Conservation (phyloP, 345 rosid genomes). For the Hypericum perforatum region DNA sequence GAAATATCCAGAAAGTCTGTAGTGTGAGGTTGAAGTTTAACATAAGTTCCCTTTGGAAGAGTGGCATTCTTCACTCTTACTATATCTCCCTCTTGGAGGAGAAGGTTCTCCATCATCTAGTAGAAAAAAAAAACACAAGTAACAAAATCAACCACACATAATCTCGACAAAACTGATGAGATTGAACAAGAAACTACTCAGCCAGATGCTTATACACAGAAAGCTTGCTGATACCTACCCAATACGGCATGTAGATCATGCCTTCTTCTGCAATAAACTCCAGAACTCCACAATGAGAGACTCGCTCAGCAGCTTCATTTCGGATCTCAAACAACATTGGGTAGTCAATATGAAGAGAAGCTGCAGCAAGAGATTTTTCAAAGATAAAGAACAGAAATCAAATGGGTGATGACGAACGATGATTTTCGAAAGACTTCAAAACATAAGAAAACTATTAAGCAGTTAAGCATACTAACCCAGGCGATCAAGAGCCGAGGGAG, state of each 20-base stretch:
- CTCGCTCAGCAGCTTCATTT: slow-evolving; percentile 66
- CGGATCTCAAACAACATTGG: slow-evolving; percentile 96
- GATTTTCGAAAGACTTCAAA: not conserved
- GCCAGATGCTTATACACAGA: not conserved
- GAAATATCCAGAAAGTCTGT: slow-evolving; percentile 91
- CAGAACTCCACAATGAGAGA: slow-evolving; percentile 93
- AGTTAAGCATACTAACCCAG: slow-evolving; percentile 51
- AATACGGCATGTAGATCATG: slow-evolving; percentile 98
- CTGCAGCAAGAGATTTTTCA: slow-evolving; percentile 28
- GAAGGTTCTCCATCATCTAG: slow-evolving; percentile 98
- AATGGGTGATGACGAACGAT: not conserved
- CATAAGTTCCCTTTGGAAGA: slow-evolving; percentile 95
- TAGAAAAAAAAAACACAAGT: slow-evolving; percentile 7
- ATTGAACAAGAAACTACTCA: no score
- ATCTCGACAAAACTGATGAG: no score
- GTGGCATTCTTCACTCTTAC: slow-evolving; percentile 80
- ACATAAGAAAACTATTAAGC: not conserved
- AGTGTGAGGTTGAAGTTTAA: slow-evolving; percentile 93
- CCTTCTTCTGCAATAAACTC: slow-evolving; percentile 99
- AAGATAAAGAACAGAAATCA: slow-evolving; percentile 13
- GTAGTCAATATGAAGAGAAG: slow-evolving; percentile 92
- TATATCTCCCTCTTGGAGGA: slow-evolving; percentile 85
- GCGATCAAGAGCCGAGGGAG: slow-evolving; percentile 97
- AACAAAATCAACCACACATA: not conserved
- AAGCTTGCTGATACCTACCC: slow-evolving; percentile 39